Percentiles rank a stretch among this genome's conserved stretches.
Conservation (phyloP, 345 rosid genomes). For the Eucalyptus erythrocorys region DNA sequence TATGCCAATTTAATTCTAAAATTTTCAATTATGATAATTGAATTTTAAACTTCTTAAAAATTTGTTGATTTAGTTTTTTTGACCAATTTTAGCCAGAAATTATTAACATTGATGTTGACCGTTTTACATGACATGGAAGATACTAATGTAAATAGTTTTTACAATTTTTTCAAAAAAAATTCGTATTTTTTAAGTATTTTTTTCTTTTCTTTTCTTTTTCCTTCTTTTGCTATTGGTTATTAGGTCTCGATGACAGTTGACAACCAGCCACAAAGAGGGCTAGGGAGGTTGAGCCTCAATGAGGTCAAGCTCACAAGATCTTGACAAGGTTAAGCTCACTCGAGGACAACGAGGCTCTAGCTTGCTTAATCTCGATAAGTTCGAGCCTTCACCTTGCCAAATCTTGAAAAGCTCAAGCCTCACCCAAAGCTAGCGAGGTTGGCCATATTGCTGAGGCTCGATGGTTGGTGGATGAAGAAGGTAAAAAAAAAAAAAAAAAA, state of each 20-base stretch:
- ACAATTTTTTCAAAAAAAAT: too few species aligned
- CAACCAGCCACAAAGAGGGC: background rate
- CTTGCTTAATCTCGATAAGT: background rate
- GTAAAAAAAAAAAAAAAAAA: too few species aligned
- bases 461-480: background rate
- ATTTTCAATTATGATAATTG: too few species aligned
- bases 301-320: background rate
- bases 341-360: fast-evolving
- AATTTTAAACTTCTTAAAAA: too few species aligned
- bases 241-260: fast-evolving
- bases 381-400: background rate
- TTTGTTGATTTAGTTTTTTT: fast-evolving
- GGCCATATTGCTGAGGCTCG: fast-evolving
- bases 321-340: fast-evolving
- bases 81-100: too few species aligned
- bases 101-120: too few species aligned
- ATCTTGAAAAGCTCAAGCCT: background rate
- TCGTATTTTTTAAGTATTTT: too few species aligned
- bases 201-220: too few species aligned
- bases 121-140: fast-evolving
- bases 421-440: background rate
- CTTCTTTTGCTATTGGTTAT: background rate
- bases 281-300: too few species aligned
- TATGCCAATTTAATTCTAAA: too few species aligned
- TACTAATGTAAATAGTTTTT: too few species aligned